Evolutionary conservation across 768 basidiomycete species (phyloP).

Genomic region (Auriscalpium orientale): DNA sequence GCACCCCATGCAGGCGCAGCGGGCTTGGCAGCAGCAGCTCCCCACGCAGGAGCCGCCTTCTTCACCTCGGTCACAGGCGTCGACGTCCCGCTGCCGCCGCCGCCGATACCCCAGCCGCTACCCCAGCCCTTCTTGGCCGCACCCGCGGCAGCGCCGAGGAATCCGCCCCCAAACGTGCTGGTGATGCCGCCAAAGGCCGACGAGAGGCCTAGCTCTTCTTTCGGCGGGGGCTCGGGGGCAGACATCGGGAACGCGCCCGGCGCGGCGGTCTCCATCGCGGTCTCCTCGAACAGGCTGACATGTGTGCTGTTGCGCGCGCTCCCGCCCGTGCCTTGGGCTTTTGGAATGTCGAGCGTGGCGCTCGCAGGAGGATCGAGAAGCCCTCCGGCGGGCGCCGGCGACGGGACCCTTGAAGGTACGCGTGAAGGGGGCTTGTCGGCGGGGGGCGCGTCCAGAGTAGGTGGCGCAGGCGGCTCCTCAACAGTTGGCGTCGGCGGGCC

Average conservation of each 20-base stretch:
- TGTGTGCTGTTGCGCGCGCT: not conserved
- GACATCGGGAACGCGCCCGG: not conserved
- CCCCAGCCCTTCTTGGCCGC: not conserved
- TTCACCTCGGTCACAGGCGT: too few species aligned
- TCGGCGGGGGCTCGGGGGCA: not conserved
- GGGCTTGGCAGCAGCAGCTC: not conserved
- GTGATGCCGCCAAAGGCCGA: not conserved
- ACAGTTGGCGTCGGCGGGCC: conserved; percentile 9
- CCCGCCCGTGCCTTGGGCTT: too few species aligned
- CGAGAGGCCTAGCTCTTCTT: not conserved
- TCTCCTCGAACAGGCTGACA: not conserved
- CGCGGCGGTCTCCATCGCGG: not conserved
- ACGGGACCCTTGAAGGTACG: not conserved
- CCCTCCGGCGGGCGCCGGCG: conserved; percentile 1
- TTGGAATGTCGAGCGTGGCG: not conserved
- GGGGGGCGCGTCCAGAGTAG: not conserved
- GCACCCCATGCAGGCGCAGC: not conserved
- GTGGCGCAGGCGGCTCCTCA: not conserved
- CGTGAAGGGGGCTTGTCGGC: not conserved
- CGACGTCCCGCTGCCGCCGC: not conserved
- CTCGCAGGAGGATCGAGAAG: not conserved
- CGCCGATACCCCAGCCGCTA: not conserved
- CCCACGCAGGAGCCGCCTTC: not conserved
- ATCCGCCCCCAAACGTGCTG: not conserved
- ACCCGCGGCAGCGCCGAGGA: not conserved